These are phyloP conservation scores for Solanum neorickii DNA, from an alignment of 257 asterid species.

Conservation along the genomic window DNA sequence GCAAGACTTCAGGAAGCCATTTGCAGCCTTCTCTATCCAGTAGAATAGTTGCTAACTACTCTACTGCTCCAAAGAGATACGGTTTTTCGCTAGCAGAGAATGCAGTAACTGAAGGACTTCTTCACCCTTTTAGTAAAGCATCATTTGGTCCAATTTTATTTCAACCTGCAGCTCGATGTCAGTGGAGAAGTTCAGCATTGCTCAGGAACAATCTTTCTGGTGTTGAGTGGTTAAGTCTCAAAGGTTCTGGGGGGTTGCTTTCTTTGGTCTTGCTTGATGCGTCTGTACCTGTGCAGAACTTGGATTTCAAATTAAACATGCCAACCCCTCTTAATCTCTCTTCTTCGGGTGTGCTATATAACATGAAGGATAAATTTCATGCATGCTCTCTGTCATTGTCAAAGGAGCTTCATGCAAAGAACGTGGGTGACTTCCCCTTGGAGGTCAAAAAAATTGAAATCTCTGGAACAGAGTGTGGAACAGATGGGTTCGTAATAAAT, in stretches of 20 bases:
- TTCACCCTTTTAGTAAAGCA: conserved; percentile 55
- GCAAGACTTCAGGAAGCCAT: conserved; percentile 36
- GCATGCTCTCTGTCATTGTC: conserved; percentile 42
- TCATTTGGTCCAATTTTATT: conserved; percentile 75
- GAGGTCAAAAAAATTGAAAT: conserved; percentile 44
- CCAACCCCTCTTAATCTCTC: conserved; percentile 26
- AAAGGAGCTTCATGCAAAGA: conserved; percentile 69
- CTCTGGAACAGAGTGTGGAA: conserved; percentile 72
- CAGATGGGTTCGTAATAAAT: conserved; percentile 58
- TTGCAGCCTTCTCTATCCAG: conserved; percentile 39
- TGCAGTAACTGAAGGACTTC: conserved; percentile 70
- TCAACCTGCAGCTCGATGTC: conserved; percentile 76
- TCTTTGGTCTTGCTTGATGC: conserved; percentile 61
- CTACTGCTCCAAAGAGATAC: conserved; percentile 42
- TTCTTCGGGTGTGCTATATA: conserved; percentile 20
- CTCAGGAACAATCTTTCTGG: conserved; percentile 87
- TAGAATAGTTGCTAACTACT: conserved; percentile 27
- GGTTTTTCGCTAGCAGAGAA: conserved; percentile 77
- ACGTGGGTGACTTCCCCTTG: conserved; percentile 70
- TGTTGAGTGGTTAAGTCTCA: conserved; percentile 73
- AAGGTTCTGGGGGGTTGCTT: conserved; percentile 68
- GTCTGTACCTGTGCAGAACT: conserved; percentile 35
- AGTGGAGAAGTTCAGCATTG: conserved; percentile 76
- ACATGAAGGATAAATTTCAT: conserved; percentile 16
- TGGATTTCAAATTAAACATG: conserved; percentile 52